Base-by-base conservation (phyloP, 257 asterid genomes). In the Scutellaria barbata region DNA sequence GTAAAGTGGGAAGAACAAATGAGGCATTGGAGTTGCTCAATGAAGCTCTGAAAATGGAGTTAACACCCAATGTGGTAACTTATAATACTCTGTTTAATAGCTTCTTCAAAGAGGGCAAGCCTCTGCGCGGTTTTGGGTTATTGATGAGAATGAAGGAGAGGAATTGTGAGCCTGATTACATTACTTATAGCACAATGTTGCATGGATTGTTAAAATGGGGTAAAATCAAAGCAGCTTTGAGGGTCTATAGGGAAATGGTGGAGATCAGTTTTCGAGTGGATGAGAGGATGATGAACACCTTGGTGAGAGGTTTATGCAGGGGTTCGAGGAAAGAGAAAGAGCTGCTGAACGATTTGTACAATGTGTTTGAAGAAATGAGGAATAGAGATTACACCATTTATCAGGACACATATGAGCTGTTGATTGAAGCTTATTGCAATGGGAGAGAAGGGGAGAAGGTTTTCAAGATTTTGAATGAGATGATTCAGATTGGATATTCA, bases 171-270 rank as follows among this genome's bases (percentile, higher is more conserved):
- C 96, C 96, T 0, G 96, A 92, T 73, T 77, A 72, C 80, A 76
- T 92, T 17, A 86, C 60, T 82, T 92, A 89, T 10, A 82, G 86
- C 43, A 92, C 95, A 0, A 12, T 89, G 74, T 62, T 92, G 22
- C 98, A 92, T 30, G 98, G 96, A 10, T 43, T 92, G 86, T 64
- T 89, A 58, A 92, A 92, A 73, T 92, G 96, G 95, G 92, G 90
- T 1, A 77, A 87, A 50, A 66, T 64, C 8, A 51, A 46, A 54
- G 85, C 79, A 5, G 93, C 90, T 3, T 51, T 86, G 56, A 62
- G 43, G 37, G 56, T 83, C 33, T 86, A 89, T 10, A 75, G 60
- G 55, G 86, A 86, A 70, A 89, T 86, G 96, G 66, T 75, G 40
- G 69, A 40, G 17, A 61, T 8, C 54, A 89, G 89, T 33, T 75